These are phyloP conservation scores for Thamnidium elegans DNA, from an alignment of 192 early-diverging fungal genomes.

Conservation along the genomic window DNA sequence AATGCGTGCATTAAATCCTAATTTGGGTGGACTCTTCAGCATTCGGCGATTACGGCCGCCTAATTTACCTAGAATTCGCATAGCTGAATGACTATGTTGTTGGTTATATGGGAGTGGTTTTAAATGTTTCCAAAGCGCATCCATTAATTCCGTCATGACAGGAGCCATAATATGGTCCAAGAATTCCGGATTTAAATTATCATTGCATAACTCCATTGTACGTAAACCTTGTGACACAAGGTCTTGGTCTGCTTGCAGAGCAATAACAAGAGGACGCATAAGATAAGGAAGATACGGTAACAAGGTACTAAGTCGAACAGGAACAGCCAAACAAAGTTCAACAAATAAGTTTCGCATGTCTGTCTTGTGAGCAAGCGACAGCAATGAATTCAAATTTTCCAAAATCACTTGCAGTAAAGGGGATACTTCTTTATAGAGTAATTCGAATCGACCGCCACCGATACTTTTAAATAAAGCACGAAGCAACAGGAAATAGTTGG, in stretches of 20 bases:
- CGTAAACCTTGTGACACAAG: conserved; percentile 92
- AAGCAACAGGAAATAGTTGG: conserved; percentile 91
- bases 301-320: conserved; percentile 90
- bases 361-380: conserved; percentile 74
- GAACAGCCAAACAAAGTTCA: conserved; percentile 95
- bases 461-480: conserved; percentile 93
- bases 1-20: conserved; percentile 40
- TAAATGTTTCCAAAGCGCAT: conserved; percentile 90
- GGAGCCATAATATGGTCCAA: conserved; percentile 95
- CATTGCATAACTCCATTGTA: conserved; percentile 97
- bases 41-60: conserved; percentile 93
- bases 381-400: conserved; percentile 81
- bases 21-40: conserved; percentile 67
- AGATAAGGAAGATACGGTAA: conserved; percentile 90
- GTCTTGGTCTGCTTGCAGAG: conserved; percentile 87
- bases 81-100: conserved; percentile 78
- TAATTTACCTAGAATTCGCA: conserved; percentile 94
- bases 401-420: conserved; percentile 90
- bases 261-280: conserved; percentile 95
- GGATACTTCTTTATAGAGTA: conserved; percentile 94
- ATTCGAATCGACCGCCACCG: conserved; percentile 95
- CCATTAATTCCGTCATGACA: conserved; percentile 93
- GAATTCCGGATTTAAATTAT: conserved; percentile 96
- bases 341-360: conserved; percentile 94
- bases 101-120: conserved; percentile 83